A percentile compares a stretch with the other conserved stretches of the same genome.
Conservation (phyloP, 2,329 filamentous ascomycete genomes). For the Cercospora sp. region DNA sequence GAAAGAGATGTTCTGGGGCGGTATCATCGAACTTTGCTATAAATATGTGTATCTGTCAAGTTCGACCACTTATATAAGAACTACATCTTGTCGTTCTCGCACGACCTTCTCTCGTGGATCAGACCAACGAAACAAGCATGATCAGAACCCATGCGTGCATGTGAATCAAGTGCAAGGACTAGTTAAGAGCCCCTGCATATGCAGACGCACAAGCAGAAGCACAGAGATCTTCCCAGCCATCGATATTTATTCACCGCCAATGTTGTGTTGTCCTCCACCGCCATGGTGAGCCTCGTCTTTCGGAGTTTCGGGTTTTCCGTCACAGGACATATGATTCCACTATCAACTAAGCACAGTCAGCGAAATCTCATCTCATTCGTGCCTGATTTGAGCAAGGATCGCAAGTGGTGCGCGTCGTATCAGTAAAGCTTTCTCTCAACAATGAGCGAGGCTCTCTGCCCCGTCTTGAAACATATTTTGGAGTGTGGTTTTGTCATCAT, state of each 20-base stretch:
- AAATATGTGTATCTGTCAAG: not conserved
- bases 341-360: not conserved
- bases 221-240: not conserved
- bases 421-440: conserved; percentile 9
- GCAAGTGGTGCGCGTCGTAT: not conserved
- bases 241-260: not conserved
- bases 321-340: not conserved
- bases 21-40: too few relatives aligned
- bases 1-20: too few relatives aligned
- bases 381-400: not conserved
- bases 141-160: not conserved
- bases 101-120: not conserved
- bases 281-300: not conserved
- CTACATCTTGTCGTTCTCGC: not conserved
- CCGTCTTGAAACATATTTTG: conserved; percentile 41
- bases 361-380: not conserved
- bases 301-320: not conserved
- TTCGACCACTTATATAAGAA: not conserved
- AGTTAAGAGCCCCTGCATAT: not conserved
- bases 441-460: conserved; percentile 31
- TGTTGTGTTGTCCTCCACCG: not conserved
- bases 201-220: not conserved
- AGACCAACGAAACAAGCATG: not conserved
- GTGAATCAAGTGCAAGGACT: not conserved
- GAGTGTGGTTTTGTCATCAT: conserved; percentile 34